Conservation (phyloP, 805 yeast species). For the Saturnispora hagleri region DNA sequence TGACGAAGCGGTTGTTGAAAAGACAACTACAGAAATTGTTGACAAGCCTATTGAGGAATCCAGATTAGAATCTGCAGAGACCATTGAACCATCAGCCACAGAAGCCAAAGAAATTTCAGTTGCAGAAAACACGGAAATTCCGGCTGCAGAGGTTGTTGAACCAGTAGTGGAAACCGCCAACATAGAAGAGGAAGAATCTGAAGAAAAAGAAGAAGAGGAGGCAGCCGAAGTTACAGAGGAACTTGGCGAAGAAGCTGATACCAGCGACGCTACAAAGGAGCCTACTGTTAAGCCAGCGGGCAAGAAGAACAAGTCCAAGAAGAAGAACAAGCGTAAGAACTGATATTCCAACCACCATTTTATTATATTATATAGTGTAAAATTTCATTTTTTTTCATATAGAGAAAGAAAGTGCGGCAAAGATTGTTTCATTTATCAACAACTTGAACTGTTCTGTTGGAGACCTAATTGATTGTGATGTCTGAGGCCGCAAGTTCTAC, state of each 20-base stretch:
- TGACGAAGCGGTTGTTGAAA: conserved; percentile 1
- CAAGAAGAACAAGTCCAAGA: conserved; percentile 8
- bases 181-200: neutral
- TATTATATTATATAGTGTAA: neutral
- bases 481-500: conserved; percentile 1
- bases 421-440: conserved; percentile 1
- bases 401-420: neutral
- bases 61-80: neutral
- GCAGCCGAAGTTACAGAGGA: neutral
- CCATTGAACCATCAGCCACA: neutral
- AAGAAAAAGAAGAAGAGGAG: neutral
- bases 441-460: neutral
- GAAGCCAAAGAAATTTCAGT: conserved; percentile 8
- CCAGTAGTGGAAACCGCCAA: conserved; percentile 3
- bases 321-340: conserved; percentile 12
- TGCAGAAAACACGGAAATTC: conserved; percentile 1
- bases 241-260: neutral
- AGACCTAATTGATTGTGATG: neutral
- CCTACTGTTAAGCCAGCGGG: neutral
- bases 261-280: neutral
- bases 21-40: conserved; percentile 4
- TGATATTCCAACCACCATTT: neutral
- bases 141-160: neutral
- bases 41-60: too few relatives aligned
- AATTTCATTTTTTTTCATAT: neutral